phyloP scores from a whole-genome alignment of 176 grass and related monocot genomes.

The Zoysia pacifica region DNA sequence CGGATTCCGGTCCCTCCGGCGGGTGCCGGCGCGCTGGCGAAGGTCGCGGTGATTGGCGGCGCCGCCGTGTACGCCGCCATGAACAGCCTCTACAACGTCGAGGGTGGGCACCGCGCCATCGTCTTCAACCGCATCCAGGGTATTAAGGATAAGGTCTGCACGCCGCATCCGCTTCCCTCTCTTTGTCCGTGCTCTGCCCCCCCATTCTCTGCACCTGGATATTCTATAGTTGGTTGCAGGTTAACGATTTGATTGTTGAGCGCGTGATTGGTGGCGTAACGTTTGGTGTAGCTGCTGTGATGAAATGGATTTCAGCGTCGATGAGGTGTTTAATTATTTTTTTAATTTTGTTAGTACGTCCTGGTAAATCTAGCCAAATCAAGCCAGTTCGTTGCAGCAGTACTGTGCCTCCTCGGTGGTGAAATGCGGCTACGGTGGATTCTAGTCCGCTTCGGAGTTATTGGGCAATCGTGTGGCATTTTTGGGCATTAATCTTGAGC shows the following conservation, averaged over 20 bases:
- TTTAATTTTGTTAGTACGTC: background rate
- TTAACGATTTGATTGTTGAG: background rate
- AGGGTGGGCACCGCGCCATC: constrained; percentile 79
- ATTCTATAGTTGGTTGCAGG: too few relatives aligned
- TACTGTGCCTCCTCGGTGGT: background rate
- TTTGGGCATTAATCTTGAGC: background rate
- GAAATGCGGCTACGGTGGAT: background rate
- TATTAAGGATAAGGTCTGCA: constrained; percentile 66
- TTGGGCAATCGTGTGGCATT: too few relatives aligned
- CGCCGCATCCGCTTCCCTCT: background rate
- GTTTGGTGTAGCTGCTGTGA: background rate
- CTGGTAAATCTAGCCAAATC: background rate
- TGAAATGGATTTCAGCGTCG: background rate
- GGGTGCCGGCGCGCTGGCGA: constrained; percentile 46
- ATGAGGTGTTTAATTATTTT: background rate
- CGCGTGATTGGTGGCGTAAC: background rate
- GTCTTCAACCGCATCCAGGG: constrained; percentile 89
- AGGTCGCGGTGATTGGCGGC: constrained; percentile 69
- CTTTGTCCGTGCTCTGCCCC: background rate
- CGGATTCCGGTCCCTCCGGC: constrained; percentile 53
- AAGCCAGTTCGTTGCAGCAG: background rate
- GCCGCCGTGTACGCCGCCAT: constrained; percentile 62
- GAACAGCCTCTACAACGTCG: constrained; percentile 88
- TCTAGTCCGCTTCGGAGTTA: background rate
- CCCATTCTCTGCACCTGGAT: background rate